A percentile compares a stretch with the other conserved stretches of the same genome.
phyloP scores from a whole-genome alignment of 345 rosid species.

The Eucalyptus albens region DNA sequence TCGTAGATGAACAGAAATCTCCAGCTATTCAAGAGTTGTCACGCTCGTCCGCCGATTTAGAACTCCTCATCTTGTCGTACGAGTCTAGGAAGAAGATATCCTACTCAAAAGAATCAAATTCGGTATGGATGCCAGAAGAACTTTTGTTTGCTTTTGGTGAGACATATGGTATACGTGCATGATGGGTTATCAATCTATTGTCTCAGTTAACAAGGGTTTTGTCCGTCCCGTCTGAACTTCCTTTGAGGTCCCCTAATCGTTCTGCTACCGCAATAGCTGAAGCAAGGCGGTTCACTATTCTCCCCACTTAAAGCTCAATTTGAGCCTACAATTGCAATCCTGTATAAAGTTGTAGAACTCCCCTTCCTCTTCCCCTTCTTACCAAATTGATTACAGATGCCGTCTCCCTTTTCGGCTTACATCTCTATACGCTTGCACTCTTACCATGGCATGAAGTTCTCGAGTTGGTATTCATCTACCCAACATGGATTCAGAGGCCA shows the following conservation, averaged over 20 bases:
- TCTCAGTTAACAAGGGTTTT: not conserved
- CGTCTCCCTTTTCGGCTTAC: not conserved
- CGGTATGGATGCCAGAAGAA: not conserved
- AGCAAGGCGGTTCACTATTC: not conserved
- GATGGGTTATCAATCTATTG: not conserved
- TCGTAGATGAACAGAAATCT: not conserved
- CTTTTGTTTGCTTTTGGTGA: not conserved
- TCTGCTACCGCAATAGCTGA: not conserved
- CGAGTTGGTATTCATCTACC: not conserved
- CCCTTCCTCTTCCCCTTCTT: not conserved
- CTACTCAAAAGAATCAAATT: not conserved
- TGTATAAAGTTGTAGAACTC: not conserved
- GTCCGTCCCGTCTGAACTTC: not conserved
- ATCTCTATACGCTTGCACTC: not conserved
- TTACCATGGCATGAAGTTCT: not conserved
- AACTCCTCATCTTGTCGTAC: not conserved
- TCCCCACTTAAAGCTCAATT: not conserved
- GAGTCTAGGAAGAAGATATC: not conserved
- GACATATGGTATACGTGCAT: not conserved
- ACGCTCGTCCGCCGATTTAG: not conserved
- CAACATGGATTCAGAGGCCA: not conserved
- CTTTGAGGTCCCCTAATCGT: not conserved
- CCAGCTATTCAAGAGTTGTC: not conserved
- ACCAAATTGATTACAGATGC: not conserved
- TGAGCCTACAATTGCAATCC: not conserved